Evolutionary conservation across 2,329 filamentous ascomycete species (phyloP).

Genomic region (Rosellinia necatrix): DNA sequence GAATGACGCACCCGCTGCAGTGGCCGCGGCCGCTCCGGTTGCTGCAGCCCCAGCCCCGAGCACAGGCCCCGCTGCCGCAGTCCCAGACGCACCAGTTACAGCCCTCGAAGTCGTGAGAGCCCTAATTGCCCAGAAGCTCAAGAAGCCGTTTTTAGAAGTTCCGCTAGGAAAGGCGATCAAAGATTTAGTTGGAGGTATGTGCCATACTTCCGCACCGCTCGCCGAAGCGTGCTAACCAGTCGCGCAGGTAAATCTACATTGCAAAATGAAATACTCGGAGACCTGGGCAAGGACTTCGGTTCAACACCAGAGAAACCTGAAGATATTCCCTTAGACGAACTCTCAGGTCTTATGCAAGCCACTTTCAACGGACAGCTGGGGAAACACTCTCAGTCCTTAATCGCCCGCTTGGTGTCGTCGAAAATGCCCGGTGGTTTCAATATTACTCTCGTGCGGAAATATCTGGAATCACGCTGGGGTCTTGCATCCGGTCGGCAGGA

Average conservation of each 20-base stretch:
- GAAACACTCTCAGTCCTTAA: constrained; percentile 91
- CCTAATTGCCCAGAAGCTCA: constrained; percentile 94
- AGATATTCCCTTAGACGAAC: constrained; percentile 93
- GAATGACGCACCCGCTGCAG: constrained; percentile 50
- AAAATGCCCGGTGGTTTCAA: constrained; percentile 99
- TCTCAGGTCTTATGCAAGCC: constrained; percentile 92
- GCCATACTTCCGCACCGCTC: neutral
- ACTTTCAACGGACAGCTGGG: constrained; percentile 99
- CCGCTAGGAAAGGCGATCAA: constrained; percentile 97
- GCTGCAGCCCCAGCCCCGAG: constrained; percentile 65
- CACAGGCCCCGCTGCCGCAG: constrained; percentile 82
- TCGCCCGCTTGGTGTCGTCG: constrained; percentile 93
- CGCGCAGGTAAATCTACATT: constrained; percentile 89
- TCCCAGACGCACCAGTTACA: constrained; percentile 84
- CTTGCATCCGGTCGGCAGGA: constrained; percentile 86
- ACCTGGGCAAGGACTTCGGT: constrained; percentile 97
- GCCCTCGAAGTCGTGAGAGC: constrained; percentile 89
- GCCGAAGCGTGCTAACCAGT: constrained; percentile 2
- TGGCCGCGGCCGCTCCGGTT: constrained; percentile 56
- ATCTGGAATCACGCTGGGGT: constrained; percentile 93
- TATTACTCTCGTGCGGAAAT: constrained; percentile 93
- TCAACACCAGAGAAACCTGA: constrained; percentile 98
- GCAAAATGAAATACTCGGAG: constrained; percentile 97
- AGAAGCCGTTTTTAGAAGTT: constrained; percentile 88
- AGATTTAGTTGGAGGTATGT: constrained; percentile 92